Conservation (phyloP, 1,284 basidiomycete genomes). For the Ustilago sp. region DNA sequence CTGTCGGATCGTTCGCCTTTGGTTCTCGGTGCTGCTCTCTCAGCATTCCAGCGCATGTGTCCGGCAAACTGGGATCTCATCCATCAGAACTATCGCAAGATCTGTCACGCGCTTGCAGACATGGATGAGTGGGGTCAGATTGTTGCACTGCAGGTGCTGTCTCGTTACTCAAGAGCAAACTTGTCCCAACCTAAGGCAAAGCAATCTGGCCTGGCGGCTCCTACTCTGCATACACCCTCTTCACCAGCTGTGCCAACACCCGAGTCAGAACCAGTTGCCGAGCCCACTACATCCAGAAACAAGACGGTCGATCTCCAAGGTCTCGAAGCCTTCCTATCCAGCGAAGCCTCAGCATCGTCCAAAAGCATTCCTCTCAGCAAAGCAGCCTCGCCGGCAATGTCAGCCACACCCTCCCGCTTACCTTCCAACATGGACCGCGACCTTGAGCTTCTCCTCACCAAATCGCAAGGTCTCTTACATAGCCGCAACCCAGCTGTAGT, state of each 20-base stretch:
- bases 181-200: slow-evolving; percentile 24
- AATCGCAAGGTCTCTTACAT: slow-evolving; percentile 48
- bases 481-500: slow-evolving; percentile 61
- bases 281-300: neutral
- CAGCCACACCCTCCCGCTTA: neutral
- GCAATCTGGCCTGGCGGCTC: neutral
- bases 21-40: slow-evolving; percentile 85
- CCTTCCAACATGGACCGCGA: slow-evolving; percentile 53
- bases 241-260: slow-evolving; percentile 7
- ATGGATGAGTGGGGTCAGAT: slow-evolving; percentile 97
- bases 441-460: slow-evolving; percentile 57
- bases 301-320: slow-evolving; percentile 24
- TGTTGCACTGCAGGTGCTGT: slow-evolving; percentile 80
- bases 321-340: slow-evolving; percentile 46
- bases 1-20: slow-evolving; percentile 86
- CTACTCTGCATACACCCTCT: neutral
- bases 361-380: neutral
- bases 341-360: slow-evolving; percentile 2
- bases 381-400: neutral
- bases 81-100: slow-evolving; percentile 86
- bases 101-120: slow-evolving; percentile 86
- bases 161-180: slow-evolving; percentile 80
- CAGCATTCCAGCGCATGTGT: slow-evolving; percentile 75
- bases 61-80: slow-evolving; percentile 76
- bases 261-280: neutral